Percentiles rank a stretch among this genome's conserved stretches.
Conservation (phyloP, 1,284 basidiomycete genomes). For the Ganoderma multipileum region DNA sequence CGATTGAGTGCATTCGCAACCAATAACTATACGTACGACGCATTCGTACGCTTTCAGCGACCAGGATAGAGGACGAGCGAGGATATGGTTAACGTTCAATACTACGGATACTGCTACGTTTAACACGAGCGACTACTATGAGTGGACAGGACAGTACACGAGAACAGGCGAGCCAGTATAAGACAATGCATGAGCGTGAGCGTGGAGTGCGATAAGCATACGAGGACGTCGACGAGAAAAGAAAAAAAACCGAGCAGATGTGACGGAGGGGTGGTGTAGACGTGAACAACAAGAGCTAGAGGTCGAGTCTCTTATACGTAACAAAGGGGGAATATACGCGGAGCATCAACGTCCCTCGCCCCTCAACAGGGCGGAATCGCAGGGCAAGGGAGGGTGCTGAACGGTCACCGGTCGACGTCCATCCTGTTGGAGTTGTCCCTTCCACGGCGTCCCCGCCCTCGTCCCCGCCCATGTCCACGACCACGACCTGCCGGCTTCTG, state of each 20-base stretch:
- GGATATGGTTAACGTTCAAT: not conserved
- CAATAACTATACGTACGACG: not conserved
- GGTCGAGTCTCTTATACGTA: not conserved
- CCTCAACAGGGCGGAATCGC: not conserved
- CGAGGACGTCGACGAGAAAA: not conserved
- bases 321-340: not conserved
- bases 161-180: not conserved
- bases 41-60: not conserved
- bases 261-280: not conserved
- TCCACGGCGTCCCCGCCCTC: conserved; percentile 36
- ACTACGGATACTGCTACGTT: not conserved
- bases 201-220: not conserved
- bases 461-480: conserved; percentile 35
- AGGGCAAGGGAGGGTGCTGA: not conserved
- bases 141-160: not conserved
- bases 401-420: conserved; percentile 43
- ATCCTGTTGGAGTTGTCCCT: conserved; percentile 45
- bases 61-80: not conserved
- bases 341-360: not conserved
- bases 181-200: conserved; percentile 2
- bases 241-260: not conserved
- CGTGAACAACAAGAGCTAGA: not conserved
- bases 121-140: conserved; percentile 4
- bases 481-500: conserved; percentile 43
- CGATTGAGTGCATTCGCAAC: not conserved